A percentile compares a stretch with the other conserved stretches of the same genome.
Evolutionary conservation across 2,329 filamentous ascomycete species (phyloP).

Genomic region (Exophiala sp.): DNA sequence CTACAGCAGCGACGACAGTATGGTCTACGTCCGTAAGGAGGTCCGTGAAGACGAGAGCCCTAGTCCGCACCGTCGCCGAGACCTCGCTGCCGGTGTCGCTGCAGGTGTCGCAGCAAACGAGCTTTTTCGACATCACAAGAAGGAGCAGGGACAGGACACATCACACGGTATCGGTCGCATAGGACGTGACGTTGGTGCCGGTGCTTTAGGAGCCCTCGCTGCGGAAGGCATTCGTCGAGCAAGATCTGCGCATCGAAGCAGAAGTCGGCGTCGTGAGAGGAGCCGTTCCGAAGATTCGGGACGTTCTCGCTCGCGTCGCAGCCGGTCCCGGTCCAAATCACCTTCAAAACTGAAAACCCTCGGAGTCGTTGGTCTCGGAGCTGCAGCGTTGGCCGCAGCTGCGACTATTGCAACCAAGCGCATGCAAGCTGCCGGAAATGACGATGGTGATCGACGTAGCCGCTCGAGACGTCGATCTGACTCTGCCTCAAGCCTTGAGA

Average conservation of each 20-base stretch:
- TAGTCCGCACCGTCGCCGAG: slow-evolving; percentile 50
- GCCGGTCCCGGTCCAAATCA: slow-evolving; percentile 27
- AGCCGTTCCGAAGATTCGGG: slow-evolving; percentile 33
- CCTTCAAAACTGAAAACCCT: slow-evolving; percentile 51
- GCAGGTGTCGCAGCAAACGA: slow-evolving; percentile 60
- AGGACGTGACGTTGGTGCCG: slow-evolving; percentile 55
- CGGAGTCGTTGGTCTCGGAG: slow-evolving; percentile 50
- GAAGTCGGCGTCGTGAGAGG: slow-evolving; percentile 41
- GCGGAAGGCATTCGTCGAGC: slow-evolving; percentile 55
- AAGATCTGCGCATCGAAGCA: slow-evolving; percentile 48
- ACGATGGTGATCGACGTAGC: slow-evolving; percentile 40
- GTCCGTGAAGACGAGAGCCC: slow-evolving; percentile 29
- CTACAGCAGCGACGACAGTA: slow-evolving; percentile 60
- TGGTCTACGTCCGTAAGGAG: slow-evolving; percentile 57
- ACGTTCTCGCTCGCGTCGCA: slow-evolving; percentile 32
- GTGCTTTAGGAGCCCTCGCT: slow-evolving; percentile 59
- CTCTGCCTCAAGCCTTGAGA: slow-evolving; percentile 19
- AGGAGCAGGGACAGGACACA: slow-evolving; percentile 53
- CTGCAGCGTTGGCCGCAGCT: slow-evolving; percentile 59
- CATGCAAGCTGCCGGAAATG: slow-evolving; percentile 48
- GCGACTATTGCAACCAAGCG: slow-evolving; percentile 57
- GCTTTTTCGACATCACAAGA: slow-evolving; percentile 56
- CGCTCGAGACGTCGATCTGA: slow-evolving; percentile 41
- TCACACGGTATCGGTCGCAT: slow-evolving; percentile 49
- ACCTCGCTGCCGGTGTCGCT: slow-evolving; percentile 61